Evolutionary conservation across 768 basidiomycete genomes (phyloP).

Genomic region (Punctularia strigosozonata): DNA sequence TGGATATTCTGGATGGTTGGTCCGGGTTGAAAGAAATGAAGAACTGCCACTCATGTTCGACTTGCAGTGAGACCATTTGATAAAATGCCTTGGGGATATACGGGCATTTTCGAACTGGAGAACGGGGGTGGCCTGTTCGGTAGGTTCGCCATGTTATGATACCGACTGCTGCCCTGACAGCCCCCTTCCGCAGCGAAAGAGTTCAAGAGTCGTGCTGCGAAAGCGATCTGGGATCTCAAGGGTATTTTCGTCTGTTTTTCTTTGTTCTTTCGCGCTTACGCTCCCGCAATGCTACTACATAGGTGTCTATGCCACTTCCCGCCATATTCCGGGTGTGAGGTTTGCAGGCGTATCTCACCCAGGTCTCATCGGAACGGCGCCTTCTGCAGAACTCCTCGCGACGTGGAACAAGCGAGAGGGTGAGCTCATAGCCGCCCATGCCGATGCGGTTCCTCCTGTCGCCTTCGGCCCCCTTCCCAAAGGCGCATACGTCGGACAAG

Average conservation of each 20-base stretch:
- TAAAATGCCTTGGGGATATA: constrained; percentile 77
- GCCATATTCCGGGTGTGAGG: constrained; percentile 70
- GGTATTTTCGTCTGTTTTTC: constrained; percentile 21
- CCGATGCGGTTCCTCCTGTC: constrained; percentile 44
- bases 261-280: neutral
- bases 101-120: constrained; percentile 23
- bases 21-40: neutral
- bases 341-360: constrained; percentile 74
- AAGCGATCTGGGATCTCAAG: constrained; percentile 75
- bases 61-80: constrained; percentile 48
- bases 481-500: constrained; percentile 63
- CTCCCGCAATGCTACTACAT: neutral
- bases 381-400: constrained; percentile 58
- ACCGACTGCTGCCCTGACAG: neutral
- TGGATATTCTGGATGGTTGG: constrained; percentile 67
- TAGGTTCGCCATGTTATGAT: constrained; percentile 11
- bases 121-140: constrained; percentile 69
- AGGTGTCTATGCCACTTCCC: constrained; percentile 63
- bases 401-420: constrained; percentile 69
- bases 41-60: no score
- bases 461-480: constrained; percentile 49
- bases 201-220: constrained; percentile 59
- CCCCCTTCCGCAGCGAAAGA: constrained; percentile 33
- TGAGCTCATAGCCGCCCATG: constrained; percentile 43
- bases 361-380: constrained; percentile 67